These are phyloP conservation scores for Euphorbia corollata DNA, from an alignment of 441 rosid genomes.

Conservation along the genomic window DNA sequence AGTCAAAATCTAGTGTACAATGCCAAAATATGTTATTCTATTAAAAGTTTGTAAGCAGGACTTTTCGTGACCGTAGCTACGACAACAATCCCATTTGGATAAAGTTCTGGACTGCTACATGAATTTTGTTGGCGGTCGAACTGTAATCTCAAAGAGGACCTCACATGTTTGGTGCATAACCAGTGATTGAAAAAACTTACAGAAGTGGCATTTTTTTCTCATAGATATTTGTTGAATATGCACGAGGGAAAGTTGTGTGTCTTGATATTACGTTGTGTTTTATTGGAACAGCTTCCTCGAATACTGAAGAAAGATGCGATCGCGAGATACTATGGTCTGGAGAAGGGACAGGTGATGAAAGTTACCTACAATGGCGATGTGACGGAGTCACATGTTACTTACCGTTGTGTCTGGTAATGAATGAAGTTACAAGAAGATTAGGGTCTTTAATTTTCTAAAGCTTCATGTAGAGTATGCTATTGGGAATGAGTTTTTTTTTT, in stretches of 20 bases:
- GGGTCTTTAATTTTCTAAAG: background rate
- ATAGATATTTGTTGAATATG: no score
- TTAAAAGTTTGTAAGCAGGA: no score
- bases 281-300: constrained; percentile 58
- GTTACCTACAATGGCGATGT: constrained; percentile 50
- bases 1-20: no score
- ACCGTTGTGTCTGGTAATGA: constrained; percentile 56
- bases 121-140: background rate
- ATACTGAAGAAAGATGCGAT: constrained; percentile 52
- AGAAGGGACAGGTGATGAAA: constrained; percentile 76
- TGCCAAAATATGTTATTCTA: no score
- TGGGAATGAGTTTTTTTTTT: background rate
- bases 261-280: background rate
- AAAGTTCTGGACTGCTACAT: background rate
- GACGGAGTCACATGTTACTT: constrained; percentile 51
- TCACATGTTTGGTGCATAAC: background rate
- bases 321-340: constrained; percentile 60
- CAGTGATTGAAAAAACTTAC: background rate
- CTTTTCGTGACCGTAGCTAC: no score
- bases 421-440: background rate
- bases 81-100: no score
- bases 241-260: no score
- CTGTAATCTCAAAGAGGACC: background rate
- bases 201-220: background rate
- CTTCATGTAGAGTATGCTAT: background rate